Evolutionary conservation across 768 basidiomycete genomes (phyloP), one percentile per base, ranked within the genome.

Genomic region (Lactarius quietus): DNA sequence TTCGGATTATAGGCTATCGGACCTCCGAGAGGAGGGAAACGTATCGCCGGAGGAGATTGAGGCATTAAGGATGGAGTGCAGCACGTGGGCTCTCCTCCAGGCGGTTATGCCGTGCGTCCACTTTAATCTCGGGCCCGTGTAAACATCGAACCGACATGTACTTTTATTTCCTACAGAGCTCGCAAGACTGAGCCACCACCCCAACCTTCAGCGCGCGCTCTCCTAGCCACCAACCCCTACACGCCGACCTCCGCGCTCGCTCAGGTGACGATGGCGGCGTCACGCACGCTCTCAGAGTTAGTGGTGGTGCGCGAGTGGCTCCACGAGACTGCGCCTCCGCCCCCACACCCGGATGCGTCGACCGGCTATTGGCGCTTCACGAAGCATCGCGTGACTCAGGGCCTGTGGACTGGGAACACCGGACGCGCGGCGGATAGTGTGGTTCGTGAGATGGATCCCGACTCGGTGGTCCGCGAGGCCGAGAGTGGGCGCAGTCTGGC

Each of bases 301-400:
- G 80, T 91, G 54, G 86, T 90, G 52, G 86, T 93, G 9, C 85
- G 90, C n/a, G 91, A 93, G 74, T 95, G 93, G 93, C 80, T 93
- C 2, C 90, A 92, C 66, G 89, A 92, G 55, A 88, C 83, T 0
- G 89, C 90, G 26, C 48, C 65, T 2, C 65, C 65, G 20, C 61
- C 65, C 4, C 65, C 65, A 23, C 65, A 62, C 29, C 65, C 61
- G 7, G 65, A 62, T 33, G 65, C 61, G 33, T 66, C 65, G 52
- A 66, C 61, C 14, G 65, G 65, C 17, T 66, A 66, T 58, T 66
- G 65, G 65, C 65, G 65, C 20, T 62, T 66, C 51, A 66, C 65
- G 35, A 66, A 66, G 51, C 38, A 66, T 14, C 65, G 65, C 39
- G 48, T 51, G 12, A 51, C 48, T 6, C 23, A 51, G 48, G 48